Evolutionary conservation across 2,329 filamentous ascomycete species (phyloP).

Genomic region (Xylaria sp.): DNA sequence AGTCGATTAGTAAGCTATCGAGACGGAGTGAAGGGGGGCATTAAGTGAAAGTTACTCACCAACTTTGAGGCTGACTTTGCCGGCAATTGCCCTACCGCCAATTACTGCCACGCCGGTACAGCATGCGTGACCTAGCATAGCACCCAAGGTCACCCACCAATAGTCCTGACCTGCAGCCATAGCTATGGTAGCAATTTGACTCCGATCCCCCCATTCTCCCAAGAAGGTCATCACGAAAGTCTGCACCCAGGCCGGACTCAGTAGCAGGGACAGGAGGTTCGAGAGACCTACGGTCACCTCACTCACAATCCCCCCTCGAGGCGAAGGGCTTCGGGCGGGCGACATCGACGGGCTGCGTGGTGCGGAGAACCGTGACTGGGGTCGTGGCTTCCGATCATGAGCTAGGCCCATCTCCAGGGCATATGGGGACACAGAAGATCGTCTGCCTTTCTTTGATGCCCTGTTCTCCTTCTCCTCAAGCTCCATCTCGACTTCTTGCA

Average conservation of each 20-base stretch:
- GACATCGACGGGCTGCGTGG: conserved; percentile 84
- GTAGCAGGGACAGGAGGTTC: conserved; percentile 86
- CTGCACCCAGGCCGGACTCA: conserved; percentile 98
- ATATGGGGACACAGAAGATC: conserved; percentile 78
- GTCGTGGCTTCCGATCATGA: conserved; percentile 73
- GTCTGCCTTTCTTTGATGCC: conserved; percentile 72
- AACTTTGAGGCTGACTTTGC: conserved; percentile 92
- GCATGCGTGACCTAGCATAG: conserved; percentile 84
- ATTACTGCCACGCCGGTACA: conserved; percentile 94
- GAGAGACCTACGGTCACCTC: conserved; percentile 67
- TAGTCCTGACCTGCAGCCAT: conserved; percentile 99
- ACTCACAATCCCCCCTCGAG: conserved; percentile 51
- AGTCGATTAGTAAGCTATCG: conserved; percentile 35
- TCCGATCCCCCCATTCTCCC: conserved; percentile 97
- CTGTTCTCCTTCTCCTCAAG: conserved; percentile 91
- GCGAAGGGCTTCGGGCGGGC: conserved; percentile 70
- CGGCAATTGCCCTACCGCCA: conserved; percentile 91
- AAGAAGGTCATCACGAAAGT: conserved; percentile 99
- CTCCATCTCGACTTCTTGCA: conserved; percentile 96
- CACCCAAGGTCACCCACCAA: conserved; percentile 97
- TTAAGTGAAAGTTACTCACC: conserved; percentile 70
- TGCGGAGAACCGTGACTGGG: conserved; percentile 80
- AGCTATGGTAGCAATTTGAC: conserved; percentile 97
- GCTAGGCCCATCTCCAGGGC: conserved; percentile 82
- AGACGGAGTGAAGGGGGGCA: background rate